Conservation (phyloP, 2,329 filamentous ascomycete genomes). For the Exophiala sp. region DNA sequence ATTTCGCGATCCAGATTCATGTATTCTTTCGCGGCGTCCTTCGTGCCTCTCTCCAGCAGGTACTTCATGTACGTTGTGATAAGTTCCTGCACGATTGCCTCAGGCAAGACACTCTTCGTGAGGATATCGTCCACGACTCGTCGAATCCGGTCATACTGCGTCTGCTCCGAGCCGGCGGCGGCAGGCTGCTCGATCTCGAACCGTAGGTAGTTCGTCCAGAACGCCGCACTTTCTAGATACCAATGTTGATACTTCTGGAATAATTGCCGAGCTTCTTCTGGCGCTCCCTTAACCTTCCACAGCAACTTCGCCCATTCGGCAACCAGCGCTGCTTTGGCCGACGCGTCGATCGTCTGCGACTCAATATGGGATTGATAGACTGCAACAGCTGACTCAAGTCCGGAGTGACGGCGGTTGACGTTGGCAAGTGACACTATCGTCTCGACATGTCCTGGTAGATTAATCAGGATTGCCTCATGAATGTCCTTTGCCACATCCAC, state of each 20-base stretch:
- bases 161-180: conserved; percentile 58
- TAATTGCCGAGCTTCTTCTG: conserved; percentile 76
- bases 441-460: conserved; percentile 77
- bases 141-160: conserved; percentile 72
- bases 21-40: conserved; percentile 82
- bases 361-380: conserved; percentile 80
- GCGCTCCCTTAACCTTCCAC: conserved; percentile 81
- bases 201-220: conserved; percentile 84
- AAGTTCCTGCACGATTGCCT: conserved; percentile 68
- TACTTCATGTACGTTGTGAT: conserved; percentile 77
- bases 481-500: conserved; percentile 78
- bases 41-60: conserved; percentile 75
- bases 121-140: conserved; percentile 70
- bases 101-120: conserved; percentile 68
- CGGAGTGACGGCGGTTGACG: conserved; percentile 75
- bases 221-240: conserved; percentile 79
- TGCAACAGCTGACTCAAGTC: conserved; percentile 78
- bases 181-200: conserved; percentile 86
- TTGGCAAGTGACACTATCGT: conserved; percentile 87
- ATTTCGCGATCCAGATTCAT: conserved; percentile 78
- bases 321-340: conserved; percentile 80
- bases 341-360: conserved; percentile 65
- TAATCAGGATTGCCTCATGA: conserved; percentile 72
- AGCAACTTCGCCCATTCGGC: conserved; percentile 83
- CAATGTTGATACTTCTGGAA: conserved; percentile 79